Evolutionary conservation across 2,329 filamentous ascomycete genomes (phyloP).

Genomic region (Parastagonospora avenae): DNA sequence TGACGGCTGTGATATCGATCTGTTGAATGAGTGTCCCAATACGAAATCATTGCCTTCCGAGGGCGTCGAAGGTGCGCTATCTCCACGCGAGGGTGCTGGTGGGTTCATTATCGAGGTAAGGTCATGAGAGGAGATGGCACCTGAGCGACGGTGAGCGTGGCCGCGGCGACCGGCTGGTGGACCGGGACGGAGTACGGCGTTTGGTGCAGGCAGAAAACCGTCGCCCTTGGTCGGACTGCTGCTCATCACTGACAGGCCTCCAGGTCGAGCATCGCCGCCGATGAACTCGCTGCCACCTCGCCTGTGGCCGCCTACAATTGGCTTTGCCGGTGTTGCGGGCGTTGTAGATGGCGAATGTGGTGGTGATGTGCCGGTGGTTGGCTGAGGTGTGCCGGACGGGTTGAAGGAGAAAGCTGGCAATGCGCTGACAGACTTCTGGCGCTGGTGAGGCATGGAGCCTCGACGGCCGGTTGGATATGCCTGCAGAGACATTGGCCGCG

Average conservation of each 20-base stretch:
- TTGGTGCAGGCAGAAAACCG: conserved; percentile 62
- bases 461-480: conserved; percentile 39
- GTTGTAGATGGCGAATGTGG: conserved; percentile 45
- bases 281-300: conserved; percentile 87
- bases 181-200: conserved; percentile 54
- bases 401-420: conserved; percentile 58
- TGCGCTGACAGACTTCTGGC: conserved; percentile 50
- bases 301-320: conserved; percentile 63
- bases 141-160: conserved; percentile 81
- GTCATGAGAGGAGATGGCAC: conserved; percentile 82
- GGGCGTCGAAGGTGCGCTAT: conserved; percentile 69
- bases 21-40: conserved; percentile 44
- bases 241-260: conserved; percentile 64
- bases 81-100: conserved; percentile 59
- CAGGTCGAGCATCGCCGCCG: conserved; percentile 66
- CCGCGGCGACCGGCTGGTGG: conserved; percentile 64
- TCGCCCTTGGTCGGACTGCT: conserved; percentile 72
- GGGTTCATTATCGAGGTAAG: conserved; percentile 71
- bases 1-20: conserved; percentile 48
- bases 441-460: conserved; percentile 39
- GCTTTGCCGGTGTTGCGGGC: conserved; percentile 57
- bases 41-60: conserved; percentile 52
- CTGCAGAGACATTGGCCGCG: conserved; percentile 46
- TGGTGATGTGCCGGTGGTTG: conserved; percentile 39
- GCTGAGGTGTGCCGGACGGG: conserved; percentile 46